Evolutionary conservation across 805 yeast genomes (phyloP), one percentile per base, ranked within the genome.

Genomic region (Brettanomyces anomalus): DNA sequence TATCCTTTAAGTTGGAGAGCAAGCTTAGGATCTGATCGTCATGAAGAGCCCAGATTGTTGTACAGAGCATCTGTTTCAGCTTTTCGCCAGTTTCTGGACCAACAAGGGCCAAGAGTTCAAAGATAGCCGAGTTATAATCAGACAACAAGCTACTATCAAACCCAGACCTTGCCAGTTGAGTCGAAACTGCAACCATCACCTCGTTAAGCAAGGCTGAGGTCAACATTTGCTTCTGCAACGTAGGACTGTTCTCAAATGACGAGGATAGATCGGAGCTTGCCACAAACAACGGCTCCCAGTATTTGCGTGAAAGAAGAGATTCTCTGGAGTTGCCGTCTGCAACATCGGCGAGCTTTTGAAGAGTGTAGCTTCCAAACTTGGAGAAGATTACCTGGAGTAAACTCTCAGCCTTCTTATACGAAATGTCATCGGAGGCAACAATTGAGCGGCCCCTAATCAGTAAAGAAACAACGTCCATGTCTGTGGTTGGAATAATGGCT

Each of bases 401-500:
- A 2, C 48, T 47, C 36, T 62, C 61, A 2, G 59, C 39, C 2
- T 55, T 47, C 3, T 43, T 36, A 2, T 61, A 46, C 1, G 44
- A 24, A 3, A 62, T 37, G 0, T 40, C n/a, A 1, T 49, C 43
- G 24, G 62, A 65, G 0, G 49, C 30, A 3, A 69, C 41, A 4
- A 71, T 42, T 1, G 59, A 49, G 11, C 54, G 46, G 3, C 75
- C 44, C 49, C 77, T 67, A 36, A 58, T 55, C 1, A 77, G 41
- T 1, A 74, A 53, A 4, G 70, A 74, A 18, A 74, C 65, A 7
- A 71, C 59, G 49, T 80, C 85, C 28, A 72, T 50, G 26, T 68
- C 70, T 11, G 71, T 56, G 7, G 65, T 61, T 3, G 79, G 74
- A 19, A 68, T 53, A 40, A 69, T 65, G 13, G 57, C 49, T 1